Evolutionary conservation across 2,329 filamentous ascomycete genomes (phyloP), one percentile per base, ranked within the genome.

Genomic region (Penicillium sp.): DNA sequence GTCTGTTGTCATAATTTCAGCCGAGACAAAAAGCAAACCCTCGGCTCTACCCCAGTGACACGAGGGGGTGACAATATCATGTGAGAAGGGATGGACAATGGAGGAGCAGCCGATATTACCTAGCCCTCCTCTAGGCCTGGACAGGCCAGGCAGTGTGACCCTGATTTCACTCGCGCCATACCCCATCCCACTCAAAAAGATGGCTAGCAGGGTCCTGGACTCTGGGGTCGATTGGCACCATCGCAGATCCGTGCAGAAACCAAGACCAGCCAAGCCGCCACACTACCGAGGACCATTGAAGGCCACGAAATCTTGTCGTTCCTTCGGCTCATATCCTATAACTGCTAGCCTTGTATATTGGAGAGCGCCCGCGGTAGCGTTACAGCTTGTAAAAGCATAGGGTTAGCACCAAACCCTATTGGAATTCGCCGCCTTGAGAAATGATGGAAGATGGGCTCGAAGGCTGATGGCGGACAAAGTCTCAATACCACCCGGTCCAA

Each of bases 261-360:
- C 35, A 23, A 31, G 47, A 35, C 35, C 48, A 57, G 55, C 45
- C 55, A 41, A 49, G 17, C 30, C 19, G 46, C 31, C 31, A 50
- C n/a, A 21, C 30, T 19, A 11, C 21, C 19, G 17, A 26, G 11
- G 21, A 29, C 21, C 29, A 29, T 29, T 41, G 35, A 49, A 29
- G 26, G 23, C 23, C 23, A 8, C 23, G 23, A 49, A 49, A 49
- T 26, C 23, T 58, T 45, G 30, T 45, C 44, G 13, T 38, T 58
- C 46, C 46, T 49, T 49, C 55, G 55, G 55, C 55, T n/a, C 7
- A 58, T 51, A 52, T 58, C 7, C 21, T 58, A 9, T 3, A 15
- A 9, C 31, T 7, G 17, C 13, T 5, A 30, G 48, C 7, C 26
- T 17, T 15, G 48, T 26, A 50, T 7, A 50, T 17, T 7, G 26